phyloP scores from a whole-genome alignment of 2,329 filamentous ascomycete genomes.

The Epichloe scottii region DNA sequence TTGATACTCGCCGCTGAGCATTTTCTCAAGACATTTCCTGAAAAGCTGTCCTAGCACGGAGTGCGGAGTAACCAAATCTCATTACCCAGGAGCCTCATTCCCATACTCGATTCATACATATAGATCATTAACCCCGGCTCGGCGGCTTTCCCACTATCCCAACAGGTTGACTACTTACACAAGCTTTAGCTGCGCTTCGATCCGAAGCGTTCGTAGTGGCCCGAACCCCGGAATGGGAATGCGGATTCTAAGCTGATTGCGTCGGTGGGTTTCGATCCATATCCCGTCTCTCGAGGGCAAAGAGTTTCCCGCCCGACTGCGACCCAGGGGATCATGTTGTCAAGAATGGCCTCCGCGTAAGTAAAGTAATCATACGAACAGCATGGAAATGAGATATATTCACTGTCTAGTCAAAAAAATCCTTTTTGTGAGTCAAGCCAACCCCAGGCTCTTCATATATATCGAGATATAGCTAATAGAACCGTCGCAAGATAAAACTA shows the following conservation, averaged over 20 bases:
- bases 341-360: background rate
- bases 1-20: too few relatives aligned
- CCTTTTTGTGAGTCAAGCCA: background rate
- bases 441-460: background rate
- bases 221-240: too few relatives aligned
- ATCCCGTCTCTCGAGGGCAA: background rate
- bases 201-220: background rate
- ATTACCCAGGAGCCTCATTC: too few relatives aligned
- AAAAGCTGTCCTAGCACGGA: too few relatives aligned
- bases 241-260: too few relatives aligned
- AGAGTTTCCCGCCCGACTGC: background rate
- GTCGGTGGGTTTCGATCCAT: too few relatives aligned
- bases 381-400: background rate
- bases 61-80: accelerated
- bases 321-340: background rate
- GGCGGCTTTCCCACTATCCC: too few relatives aligned
- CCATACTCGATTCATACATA: too few relatives aligned
- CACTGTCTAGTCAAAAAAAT: background rate
- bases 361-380: background rate
- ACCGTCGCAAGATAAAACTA: background rate
- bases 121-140: too few relatives aligned
- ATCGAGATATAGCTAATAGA: background rate
- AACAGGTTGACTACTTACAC: too few relatives aligned
- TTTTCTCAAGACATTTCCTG: too few relatives aligned
- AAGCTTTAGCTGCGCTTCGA: background rate